Percentiles rank a stretch among this genome's conserved stretches.
These are phyloP conservation scores for Saccharomycopsis sp. DNA, from an alignment of 805 yeast species.

Conservation along the genomic window DNA sequence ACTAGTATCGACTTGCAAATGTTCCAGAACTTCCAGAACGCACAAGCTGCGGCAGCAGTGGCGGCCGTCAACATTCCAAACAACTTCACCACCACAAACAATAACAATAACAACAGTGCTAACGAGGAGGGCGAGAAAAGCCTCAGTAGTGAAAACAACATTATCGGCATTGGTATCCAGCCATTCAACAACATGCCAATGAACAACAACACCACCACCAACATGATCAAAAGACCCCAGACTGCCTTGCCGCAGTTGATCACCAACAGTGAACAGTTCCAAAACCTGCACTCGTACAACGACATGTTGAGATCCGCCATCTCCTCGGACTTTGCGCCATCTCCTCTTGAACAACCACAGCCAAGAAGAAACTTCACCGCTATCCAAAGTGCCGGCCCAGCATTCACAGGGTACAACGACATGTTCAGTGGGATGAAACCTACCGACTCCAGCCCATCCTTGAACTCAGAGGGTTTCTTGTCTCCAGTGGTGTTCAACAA, in stretches of 20 bases:
- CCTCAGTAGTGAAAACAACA: too few species aligned
- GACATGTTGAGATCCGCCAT: constrained; percentile 10
- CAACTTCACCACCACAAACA: background rate
- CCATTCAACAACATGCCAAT: background rate
- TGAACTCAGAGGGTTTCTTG: constrained; percentile 1
- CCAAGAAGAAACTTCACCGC: constrained; percentile 10
- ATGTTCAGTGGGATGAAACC: background rate
- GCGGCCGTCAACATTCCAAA: constrained; percentile 5
- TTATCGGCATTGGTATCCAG: background rate
- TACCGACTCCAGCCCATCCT: background rate
- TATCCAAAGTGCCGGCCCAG: background rate
- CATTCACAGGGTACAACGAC: background rate
- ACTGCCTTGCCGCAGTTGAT: constrained; percentile 20
- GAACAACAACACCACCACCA: background rate
- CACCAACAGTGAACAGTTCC: constrained; percentile 16
- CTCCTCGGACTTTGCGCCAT: background rate
- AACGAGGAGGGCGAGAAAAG: too few species aligned
- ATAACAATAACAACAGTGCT: background rate
- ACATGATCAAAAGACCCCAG: constrained; percentile 19
- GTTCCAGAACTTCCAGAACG: constrained; percentile 13
- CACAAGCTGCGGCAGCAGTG: constrained; percentile 8
- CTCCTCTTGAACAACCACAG: constrained; percentile 17
- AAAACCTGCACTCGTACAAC: constrained; percentile 1
- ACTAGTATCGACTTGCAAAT: constrained; percentile 17
- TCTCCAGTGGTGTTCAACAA: constrained; percentile 4